Conservation (phyloP, 2,329 filamentous ascomycete genomes). For the Pseudopyricularia javanii region DNA sequence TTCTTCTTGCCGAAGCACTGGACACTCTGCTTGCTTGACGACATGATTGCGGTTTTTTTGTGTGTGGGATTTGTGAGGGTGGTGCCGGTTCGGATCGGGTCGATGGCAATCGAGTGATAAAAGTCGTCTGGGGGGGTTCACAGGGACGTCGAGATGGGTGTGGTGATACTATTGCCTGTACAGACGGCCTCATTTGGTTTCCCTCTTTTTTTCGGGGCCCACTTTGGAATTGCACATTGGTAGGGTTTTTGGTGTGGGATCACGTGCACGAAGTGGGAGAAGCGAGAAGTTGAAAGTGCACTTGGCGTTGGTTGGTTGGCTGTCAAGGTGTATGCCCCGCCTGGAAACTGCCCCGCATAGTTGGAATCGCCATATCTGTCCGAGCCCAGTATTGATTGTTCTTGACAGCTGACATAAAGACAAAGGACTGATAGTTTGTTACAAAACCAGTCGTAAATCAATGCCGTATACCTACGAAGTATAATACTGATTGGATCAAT, state of each 20-base stretch:
- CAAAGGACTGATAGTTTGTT: no score
- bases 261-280: background rate
- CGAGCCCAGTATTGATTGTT: no score
- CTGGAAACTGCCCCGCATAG: background rate
- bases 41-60: constrained; percentile 45
- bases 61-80: background rate
- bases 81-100: background rate
- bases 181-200: background rate
- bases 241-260: background rate
- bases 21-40: constrained; percentile 60
- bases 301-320: background rate
- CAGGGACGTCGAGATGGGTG: background rate
- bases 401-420: no score
- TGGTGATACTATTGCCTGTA: background rate
- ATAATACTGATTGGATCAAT: no score
- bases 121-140: background rate
- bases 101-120: background rate
- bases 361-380: no score
- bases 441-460: no score
- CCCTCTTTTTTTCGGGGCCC: background rate
- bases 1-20: constrained; percentile 99
- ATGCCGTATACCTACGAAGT: no score
- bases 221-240: background rate
- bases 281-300: background rate
- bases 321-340: background rate